Conservation (phyloP, 1,284 basidiomycete genomes). For the Tilletia caries region DNA sequence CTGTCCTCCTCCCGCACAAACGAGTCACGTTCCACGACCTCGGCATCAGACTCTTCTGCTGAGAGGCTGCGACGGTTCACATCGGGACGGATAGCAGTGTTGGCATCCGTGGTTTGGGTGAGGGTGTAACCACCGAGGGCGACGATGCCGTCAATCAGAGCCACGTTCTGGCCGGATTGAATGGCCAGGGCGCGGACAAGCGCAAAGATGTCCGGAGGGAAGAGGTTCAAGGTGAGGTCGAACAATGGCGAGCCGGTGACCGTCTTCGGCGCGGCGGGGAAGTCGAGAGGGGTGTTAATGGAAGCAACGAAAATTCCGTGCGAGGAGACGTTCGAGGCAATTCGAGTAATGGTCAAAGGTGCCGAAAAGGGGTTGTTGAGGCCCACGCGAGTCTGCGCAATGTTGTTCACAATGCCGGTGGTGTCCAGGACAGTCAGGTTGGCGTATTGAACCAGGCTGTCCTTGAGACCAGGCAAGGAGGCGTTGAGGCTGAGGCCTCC, state of each 20-base stretch:
- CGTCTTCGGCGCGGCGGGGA: slow-evolving; percentile 61
- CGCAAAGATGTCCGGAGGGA: slow-evolving; percentile 69
- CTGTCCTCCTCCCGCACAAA: slow-evolving; percentile 38
- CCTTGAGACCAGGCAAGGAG: slow-evolving; percentile 65
- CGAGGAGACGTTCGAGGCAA: slow-evolving; percentile 66
- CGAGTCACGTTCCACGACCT: slow-evolving; percentile 14
- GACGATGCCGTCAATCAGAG: slow-evolving; percentile 69
- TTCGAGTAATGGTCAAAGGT: slow-evolving; percentile 63
- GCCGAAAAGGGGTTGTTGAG: slow-evolving; percentile 70
- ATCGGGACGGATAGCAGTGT: not conserved
- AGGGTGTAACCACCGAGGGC: slow-evolving; percentile 68
- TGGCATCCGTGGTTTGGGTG: slow-evolving; percentile 53
- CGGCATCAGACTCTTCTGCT: slow-evolving; percentile 32
- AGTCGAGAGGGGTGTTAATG: slow-evolving; percentile 64
- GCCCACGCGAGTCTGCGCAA: slow-evolving; percentile 66
- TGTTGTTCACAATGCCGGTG: slow-evolving; percentile 66
- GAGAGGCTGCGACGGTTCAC: slow-evolving; percentile 2
- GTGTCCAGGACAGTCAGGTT: slow-evolving; percentile 64
- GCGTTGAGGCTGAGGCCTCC: slow-evolving; percentile 63
- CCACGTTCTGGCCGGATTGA: slow-evolving; percentile 64
- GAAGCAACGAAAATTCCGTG: slow-evolving; percentile 67
- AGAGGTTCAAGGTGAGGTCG: slow-evolving; percentile 68
- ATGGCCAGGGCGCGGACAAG: slow-evolving; percentile 67
- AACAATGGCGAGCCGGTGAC: slow-evolving; percentile 65
- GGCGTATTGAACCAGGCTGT: slow-evolving; percentile 63